A percentile compares a stretch with the other conserved stretches of the same genome.
Conservation (phyloP, 2,329 filamentous ascomycete genomes). For the Drechslerella coelobrocha region DNA sequence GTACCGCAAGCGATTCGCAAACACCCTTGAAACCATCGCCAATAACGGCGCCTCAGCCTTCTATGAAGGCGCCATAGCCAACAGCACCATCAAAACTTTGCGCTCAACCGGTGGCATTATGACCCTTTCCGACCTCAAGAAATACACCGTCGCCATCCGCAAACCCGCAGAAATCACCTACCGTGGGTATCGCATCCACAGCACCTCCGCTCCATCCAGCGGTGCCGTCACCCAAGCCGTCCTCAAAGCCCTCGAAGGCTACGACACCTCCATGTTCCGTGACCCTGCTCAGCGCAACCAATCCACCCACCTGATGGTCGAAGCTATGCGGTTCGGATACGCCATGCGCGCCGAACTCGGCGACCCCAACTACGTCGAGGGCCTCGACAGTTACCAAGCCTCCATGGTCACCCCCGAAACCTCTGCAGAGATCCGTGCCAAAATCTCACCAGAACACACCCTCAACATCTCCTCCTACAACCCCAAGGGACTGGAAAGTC, state of each 20-base stretch:
- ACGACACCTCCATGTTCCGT: slow-evolving; percentile 65
- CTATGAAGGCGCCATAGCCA: slow-evolving; percentile 74
- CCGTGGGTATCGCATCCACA: slow-evolving; percentile 73
- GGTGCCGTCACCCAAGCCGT: slow-evolving; percentile 77
- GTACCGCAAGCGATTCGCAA: slow-evolving; percentile 78
- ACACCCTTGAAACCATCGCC: slow-evolving; percentile 80
- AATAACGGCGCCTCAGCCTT: slow-evolving; percentile 74
- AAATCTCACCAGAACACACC: slow-evolving; percentile 75
- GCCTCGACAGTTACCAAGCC: slow-evolving; percentile 69
- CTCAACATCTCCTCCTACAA: slow-evolving; percentile 77
- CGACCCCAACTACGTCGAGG: slow-evolving; percentile 76
- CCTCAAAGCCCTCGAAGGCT: slow-evolving; percentile 84
- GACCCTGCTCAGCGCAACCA: slow-evolving; percentile 67
- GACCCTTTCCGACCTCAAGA: slow-evolving; percentile 76
- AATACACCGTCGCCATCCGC: slow-evolving; percentile 73
- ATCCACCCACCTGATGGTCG: slow-evolving; percentile 80
- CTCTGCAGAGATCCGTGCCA: slow-evolving; percentile 67
- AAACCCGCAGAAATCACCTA: slow-evolving; percentile 70
- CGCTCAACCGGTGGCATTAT: slow-evolving; percentile 79
- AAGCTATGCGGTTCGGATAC: slow-evolving; percentile 90
- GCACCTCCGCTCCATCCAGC: slow-evolving; percentile 76
- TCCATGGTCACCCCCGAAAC: slow-evolving; percentile 70
- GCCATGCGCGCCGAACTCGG: slow-evolving; percentile 78
- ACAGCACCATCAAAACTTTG: slow-evolving; percentile 74
- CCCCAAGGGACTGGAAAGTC: slow-evolving; percentile 69